Percentiles rank a stretch among this genome's conserved stretches.
These are phyloP conservation scores for Aegilops umbellulata DNA, from an alignment of 176 grass and related monocot genomes.

Conservation along the genomic window DNA sequence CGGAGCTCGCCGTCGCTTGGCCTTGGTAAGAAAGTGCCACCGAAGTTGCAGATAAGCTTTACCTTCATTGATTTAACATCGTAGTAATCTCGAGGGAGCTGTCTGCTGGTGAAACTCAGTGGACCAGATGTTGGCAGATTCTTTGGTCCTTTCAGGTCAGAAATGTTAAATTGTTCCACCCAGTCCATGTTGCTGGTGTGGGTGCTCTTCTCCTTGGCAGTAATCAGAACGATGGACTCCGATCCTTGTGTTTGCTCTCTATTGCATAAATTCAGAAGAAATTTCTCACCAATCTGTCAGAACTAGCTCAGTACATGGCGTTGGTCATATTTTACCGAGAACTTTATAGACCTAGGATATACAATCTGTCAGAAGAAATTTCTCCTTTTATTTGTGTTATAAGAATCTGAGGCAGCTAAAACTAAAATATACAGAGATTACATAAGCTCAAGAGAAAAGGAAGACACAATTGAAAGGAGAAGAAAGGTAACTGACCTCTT, in stretches of 20 bases:
- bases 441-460: slow-evolving; percentile 1
- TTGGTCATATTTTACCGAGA: slow-evolving; percentile 8
- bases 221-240: not conserved
- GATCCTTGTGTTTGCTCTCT: slow-evolving; percentile 10
- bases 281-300: slow-evolving; percentile 46
- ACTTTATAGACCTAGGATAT: not conserved
- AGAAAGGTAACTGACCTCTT: slow-evolving; percentile 24
- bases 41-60: slow-evolving; percentile 82
- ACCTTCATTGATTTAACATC: slow-evolving; percentile 38
- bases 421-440: not conserved
- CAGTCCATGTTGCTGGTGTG: slow-evolving; percentile 29
- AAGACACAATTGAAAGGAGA: not conserved
- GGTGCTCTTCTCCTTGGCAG: slow-evolving; percentile 5
- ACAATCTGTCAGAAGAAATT: no score
- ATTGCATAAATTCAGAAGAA: slow-evolving; percentile 51
- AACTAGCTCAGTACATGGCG: slow-evolving; percentile 45
- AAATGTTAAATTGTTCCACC: slow-evolving; percentile 15
- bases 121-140: slow-evolving; percentile 24
- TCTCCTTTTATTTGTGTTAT: not conserved
- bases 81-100: slow-evolving; percentile 11
- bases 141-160: slow-evolving; percentile 9
- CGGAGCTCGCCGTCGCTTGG: slow-evolving; percentile 73
- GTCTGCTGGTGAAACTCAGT: slow-evolving; percentile 8
- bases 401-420: not conserved
- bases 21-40: slow-evolving; percentile 70